phyloP scores from a whole-genome alignment of 192 early-diverging fungal genomes.

The Mortierella claussenii region DNA sequence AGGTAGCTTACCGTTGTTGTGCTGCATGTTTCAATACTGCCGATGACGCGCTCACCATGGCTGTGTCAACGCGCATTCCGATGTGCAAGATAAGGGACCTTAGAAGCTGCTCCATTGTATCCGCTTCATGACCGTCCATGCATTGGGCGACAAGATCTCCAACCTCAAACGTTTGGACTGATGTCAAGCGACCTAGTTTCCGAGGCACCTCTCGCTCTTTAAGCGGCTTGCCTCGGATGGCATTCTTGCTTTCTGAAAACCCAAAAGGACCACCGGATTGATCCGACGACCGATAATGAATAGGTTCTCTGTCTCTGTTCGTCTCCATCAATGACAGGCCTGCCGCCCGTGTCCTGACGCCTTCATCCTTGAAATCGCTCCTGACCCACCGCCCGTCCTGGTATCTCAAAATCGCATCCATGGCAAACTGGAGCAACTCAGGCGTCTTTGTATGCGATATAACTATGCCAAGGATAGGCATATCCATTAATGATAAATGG shows the following conservation, averaged over 20 bases:
- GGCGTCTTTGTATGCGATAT: slow-evolving; percentile 21
- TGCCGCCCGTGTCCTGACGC: slow-evolving; percentile 1
- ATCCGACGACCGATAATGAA: slow-evolving; percentile 25
- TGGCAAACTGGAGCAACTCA: slow-evolving; percentile 19
- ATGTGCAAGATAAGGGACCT: slow-evolving; percentile 25
- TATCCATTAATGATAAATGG: too few relatives aligned
- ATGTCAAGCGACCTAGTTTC: background rate
- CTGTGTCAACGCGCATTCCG: slow-evolving; percentile 39
- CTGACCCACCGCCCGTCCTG: slow-evolving; percentile 44
- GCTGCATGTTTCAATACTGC: slow-evolving; percentile 30
- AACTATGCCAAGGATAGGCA: slow-evolving; percentile 7
- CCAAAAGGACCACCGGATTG: slow-evolving; percentile 5
- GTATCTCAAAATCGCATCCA: slow-evolving; percentile 30
- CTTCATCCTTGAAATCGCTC: slow-evolving; percentile 1
- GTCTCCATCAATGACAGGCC: slow-evolving; percentile 28
- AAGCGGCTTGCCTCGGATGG: slow-evolving; percentile 20
- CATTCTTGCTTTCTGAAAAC: slow-evolving; percentile 16
- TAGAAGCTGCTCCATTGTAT: slow-evolving; percentile 23
- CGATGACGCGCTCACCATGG: slow-evolving; percentile 31
- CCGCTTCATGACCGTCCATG: slow-evolving; percentile 26
- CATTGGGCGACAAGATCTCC: slow-evolving; percentile 24
- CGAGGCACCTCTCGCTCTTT: slow-evolving; percentile 13
- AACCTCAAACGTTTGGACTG: slow-evolving; percentile 21
- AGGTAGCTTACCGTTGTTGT: slow-evolving; percentile 37
- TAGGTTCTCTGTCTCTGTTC: slow-evolving; percentile 26